Evolutionary conservation across 306 rosid genomes (phyloP).

Genomic region (Alnus glutinosa): DNA sequence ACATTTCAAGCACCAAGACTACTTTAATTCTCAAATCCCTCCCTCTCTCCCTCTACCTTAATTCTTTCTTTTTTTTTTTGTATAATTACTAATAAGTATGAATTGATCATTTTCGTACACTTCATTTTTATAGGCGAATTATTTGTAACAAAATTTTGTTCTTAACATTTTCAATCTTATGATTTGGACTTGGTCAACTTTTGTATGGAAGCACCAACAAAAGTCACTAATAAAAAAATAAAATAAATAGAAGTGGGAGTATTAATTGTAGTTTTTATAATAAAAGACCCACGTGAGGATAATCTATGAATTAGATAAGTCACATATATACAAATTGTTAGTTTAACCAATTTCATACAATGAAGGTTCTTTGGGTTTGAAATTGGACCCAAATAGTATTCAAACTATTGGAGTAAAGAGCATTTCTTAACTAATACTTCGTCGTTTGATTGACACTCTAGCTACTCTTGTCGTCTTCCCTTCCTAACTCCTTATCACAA

Average conservation of each 20-base stretch:
- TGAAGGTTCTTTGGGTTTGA: conserved; percentile 36
- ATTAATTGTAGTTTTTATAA: not conserved
- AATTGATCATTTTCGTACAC: no score
- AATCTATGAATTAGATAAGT: conserved; percentile 8
- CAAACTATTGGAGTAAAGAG: no score
- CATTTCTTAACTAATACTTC: not conserved
- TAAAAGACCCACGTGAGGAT: conserved; percentile 31
- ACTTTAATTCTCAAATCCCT: no score
- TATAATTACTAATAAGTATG: no score
- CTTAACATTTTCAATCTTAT: no score
- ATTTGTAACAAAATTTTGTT: no score
- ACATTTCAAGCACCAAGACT: no score
- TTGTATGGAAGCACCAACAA: not conserved
- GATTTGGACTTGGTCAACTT: no score
- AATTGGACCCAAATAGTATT: conserved; percentile 39
- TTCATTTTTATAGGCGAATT: no score
- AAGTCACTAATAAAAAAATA: no score
- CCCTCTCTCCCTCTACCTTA: no score
- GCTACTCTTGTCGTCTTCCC: not conserved
- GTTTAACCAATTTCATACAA: conserved; percentile 33
- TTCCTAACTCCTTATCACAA: not conserved
- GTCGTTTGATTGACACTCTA: not conserved
- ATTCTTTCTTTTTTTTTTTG: no score
- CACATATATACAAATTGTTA: conserved; percentile 28
- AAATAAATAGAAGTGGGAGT: not conserved